These are phyloP conservation scores for Thymus mandschuricus DNA, from an alignment of 257 asterid species.

Conservation along the genomic window DNA sequence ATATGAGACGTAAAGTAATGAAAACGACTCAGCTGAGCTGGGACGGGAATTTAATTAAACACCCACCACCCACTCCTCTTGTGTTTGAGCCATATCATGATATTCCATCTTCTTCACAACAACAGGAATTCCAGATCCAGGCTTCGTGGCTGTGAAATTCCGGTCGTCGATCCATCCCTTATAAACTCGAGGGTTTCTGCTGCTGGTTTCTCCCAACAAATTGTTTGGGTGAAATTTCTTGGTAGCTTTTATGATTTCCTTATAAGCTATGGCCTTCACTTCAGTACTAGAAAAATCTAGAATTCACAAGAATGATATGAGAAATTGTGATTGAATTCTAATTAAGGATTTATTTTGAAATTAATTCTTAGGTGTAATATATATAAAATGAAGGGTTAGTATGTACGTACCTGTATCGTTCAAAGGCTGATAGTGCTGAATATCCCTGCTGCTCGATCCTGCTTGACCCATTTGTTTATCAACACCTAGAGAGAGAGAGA, in stretches of 20 bases:
- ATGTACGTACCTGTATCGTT: too few relatives aligned
- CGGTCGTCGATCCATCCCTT: neutral
- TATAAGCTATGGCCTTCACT: neutral
- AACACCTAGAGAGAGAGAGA: too few relatives aligned
- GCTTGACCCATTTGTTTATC: too few relatives aligned
- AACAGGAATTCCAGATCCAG: neutral
- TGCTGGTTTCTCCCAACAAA: neutral
- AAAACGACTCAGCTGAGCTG: too few relatives aligned
- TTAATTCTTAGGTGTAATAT: too few relatives aligned
- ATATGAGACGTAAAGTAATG: too few relatives aligned
- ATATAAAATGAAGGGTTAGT: too few relatives aligned
- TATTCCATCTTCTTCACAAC: neutral
- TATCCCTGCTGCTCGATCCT: too few relatives aligned
- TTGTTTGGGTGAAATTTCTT: neutral
- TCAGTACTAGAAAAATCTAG: neutral
- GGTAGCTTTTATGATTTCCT: slow-evolving; percentile 27
- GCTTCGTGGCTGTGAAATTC: neutral
- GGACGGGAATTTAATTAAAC: too few relatives aligned
- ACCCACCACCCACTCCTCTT: neutral
- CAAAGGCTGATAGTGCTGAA: too few relatives aligned
- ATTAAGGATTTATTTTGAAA: too few relatives aligned
- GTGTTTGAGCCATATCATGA: neutral
- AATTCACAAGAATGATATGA: neutral
- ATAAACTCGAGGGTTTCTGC: neutral
- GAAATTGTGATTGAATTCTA: too few relatives aligned